Base-by-base conservation (phyloP, 2,329 filamentous ascomycete genomes). In the Calycina herbarum region DNA sequence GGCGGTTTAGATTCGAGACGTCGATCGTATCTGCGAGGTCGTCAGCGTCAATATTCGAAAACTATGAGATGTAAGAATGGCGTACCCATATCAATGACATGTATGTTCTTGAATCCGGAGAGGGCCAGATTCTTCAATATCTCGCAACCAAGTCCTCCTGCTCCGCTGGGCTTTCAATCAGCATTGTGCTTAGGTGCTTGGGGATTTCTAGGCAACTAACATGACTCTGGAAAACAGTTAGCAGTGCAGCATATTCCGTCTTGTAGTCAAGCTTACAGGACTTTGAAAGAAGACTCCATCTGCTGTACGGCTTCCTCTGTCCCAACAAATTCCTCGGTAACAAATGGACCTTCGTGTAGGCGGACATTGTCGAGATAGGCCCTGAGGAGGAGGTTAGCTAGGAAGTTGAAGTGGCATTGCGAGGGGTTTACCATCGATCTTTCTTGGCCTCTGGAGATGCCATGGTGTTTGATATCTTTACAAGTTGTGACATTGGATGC, bases 71-170 rank as follows among this genome's bases (percentile, higher is more conserved):
- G 11, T 24, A 59, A 45, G 35, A 48, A 17, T 40, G n/a, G 76
- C 83, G 66, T 79, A 90, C 91, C 92, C 95, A 99, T 99, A 80
- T 99, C 95, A 73, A 99, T 98, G 66, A 99, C 95, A 81, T 99
- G 93, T 71, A 99, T 97, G 74, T 97, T 88, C 78, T 91, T 96
- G 82, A 99, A 99, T 33, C 94, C 93, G 1, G 94, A 97, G 62
- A 99, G 85, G 54, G 95, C 95, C 40, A 99, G 85, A 75, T 99
- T 93, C 82, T 99, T 99, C 62, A 99, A 82, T 57, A 99, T 96
- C 77, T 99, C 95, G 74, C 95, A 99, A 70, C 95, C 95, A 66
- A 99, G 80, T 11, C 95, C 95, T 68, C 95, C 95, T 66, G 95
- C 95, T 65, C 95, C 95, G 71, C 94, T 97, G 72, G 68, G 69